Conservation (phyloP, 192 early-diverging fungal species). For the Podochytrium sp. region DNA sequence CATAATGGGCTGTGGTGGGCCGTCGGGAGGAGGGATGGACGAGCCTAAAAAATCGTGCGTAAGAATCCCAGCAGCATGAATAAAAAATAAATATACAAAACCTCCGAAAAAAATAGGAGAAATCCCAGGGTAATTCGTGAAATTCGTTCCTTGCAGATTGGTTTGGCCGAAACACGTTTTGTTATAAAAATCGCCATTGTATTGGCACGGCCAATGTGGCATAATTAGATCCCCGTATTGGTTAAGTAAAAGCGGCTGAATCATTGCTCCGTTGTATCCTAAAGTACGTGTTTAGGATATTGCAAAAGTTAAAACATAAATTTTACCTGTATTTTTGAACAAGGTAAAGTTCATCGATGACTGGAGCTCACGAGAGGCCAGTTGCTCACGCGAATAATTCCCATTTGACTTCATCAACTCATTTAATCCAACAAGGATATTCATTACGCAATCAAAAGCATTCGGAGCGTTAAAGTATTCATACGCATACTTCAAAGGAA, state of each 20-base stretch:
- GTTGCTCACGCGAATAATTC: background rate
- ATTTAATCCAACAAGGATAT: constrained; percentile 4
- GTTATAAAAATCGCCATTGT: background rate
- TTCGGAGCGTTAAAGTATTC: no score
- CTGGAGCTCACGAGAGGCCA: background rate
- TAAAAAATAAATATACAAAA: no score
- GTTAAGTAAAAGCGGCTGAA: background rate
- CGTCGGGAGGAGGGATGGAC: background rate
- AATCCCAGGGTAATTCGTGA: background rate
- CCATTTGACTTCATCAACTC: background rate
- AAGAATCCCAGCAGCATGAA: no score
- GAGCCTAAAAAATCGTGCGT: no score
- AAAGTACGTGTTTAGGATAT: no score
- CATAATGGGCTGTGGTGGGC: no score
- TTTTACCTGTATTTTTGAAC: background rate
- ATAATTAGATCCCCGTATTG: constrained; percentile 4
- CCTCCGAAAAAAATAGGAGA: background rate
- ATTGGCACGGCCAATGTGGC: background rate
- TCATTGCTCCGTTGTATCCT: constrained; percentile 1
- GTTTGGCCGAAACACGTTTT: constrained; percentile 12
- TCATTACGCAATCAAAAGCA: constrained; percentile 14
- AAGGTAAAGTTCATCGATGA: background rate
- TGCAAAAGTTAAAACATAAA: background rate
- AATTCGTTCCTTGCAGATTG: background rate
- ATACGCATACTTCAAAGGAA: background rate